Conservation (phyloP, 176 grass and related monocot genomes). For the Melocanna baccifera region DNA sequence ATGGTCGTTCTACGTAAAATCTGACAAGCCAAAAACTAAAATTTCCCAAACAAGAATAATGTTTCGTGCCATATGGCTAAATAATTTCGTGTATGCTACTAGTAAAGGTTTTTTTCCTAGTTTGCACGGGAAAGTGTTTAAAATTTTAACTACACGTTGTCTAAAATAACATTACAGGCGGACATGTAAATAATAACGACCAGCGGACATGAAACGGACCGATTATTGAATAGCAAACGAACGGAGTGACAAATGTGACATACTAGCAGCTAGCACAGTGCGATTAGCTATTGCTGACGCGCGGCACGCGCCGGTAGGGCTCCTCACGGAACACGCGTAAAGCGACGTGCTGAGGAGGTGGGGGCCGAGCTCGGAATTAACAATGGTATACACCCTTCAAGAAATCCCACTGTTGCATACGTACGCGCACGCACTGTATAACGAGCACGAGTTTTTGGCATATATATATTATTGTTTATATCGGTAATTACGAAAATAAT, state of each 20-base stretch:
- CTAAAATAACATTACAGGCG: too few relatives aligned
- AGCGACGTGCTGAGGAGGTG: neutral
- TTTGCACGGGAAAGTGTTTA: neutral
- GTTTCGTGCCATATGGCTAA: too few relatives aligned
- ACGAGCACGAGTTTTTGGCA: too few relatives aligned
- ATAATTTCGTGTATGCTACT: too few relatives aligned
- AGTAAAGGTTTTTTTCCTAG: neutral
- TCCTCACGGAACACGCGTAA: neutral
- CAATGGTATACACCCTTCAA: neutral
- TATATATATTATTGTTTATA: too few relatives aligned
- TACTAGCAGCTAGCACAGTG: neutral
- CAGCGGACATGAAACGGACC: too few relatives aligned
- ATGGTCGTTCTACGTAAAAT: too few relatives aligned
- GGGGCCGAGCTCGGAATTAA: neutral
- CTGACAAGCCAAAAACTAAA: too few relatives aligned
- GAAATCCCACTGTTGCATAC: conserved; percentile 1
- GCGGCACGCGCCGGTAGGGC: neutral
- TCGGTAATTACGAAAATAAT: too few relatives aligned
- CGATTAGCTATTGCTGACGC: neutral
- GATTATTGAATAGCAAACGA: too few relatives aligned
- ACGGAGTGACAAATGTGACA: too few relatives aligned
- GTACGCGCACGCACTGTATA: neutral
- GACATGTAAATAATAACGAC: neutral
- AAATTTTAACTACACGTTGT: neutral
- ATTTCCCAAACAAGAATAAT: too few relatives aligned